These are phyloP conservation scores for Magnolia changhungtana DNA, from an alignment of 164 flowering plant genomes.

Conservation along the genomic window DNA sequence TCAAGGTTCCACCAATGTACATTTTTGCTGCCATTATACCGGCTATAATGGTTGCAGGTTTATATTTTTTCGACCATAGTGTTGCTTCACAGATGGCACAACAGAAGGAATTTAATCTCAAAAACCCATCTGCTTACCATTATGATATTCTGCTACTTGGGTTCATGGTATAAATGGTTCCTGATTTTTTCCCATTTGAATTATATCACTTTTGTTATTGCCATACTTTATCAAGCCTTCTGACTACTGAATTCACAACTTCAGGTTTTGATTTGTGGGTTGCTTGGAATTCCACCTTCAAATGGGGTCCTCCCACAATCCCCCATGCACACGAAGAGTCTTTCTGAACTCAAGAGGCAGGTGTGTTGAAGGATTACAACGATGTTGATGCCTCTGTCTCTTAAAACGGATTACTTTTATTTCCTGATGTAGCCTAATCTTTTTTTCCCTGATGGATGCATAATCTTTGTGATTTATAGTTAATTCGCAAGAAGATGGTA, in stretches of 20 bases:
- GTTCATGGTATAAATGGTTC: constrained; percentile 31
- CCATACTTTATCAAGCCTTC: not conserved
- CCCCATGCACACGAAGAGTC: constrained; percentile 63
- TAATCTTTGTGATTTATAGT: constrained; percentile 21
- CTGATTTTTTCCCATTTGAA: not conserved
- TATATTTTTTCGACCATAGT: constrained; percentile 59
- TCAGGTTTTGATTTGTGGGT: constrained; percentile 50
- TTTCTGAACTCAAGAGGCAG: constrained; percentile 52
- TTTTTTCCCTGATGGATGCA: too few species aligned
- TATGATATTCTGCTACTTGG: constrained; percentile 50
- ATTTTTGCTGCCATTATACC: constrained; percentile 50
- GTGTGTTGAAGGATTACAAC: constrained; percentile 15
- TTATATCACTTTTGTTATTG: not conserved
- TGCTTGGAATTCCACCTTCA: constrained; percentile 51
- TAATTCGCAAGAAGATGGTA: constrained; percentile 53
- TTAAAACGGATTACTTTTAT: too few species aligned
- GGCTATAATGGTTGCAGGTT: constrained; percentile 51
- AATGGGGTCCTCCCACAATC: constrained; percentile 64
- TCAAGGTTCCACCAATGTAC: constrained; percentile 40
- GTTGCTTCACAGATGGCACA: constrained; percentile 62
- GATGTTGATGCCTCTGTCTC: not conserved
- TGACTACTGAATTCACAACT: constrained; percentile 5
- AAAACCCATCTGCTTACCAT: constrained; percentile 50
- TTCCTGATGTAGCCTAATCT: not conserved
- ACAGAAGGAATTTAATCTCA: constrained; percentile 54